Evolutionary conservation across 208 protist species (phyloP).

Genomic region (Leishmania guyanensis): DNA sequence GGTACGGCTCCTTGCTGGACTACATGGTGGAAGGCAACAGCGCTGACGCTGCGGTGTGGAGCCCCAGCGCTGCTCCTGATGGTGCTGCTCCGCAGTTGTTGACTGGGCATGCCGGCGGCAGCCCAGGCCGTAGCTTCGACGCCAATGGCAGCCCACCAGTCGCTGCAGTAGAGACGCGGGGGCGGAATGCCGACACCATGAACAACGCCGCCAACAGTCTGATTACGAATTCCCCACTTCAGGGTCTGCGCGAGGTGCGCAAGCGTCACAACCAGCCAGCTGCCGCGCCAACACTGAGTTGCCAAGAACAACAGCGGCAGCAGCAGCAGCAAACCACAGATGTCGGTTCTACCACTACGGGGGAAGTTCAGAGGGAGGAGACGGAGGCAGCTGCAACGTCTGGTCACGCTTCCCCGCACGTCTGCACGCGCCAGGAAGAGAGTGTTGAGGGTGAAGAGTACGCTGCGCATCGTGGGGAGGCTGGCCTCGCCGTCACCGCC

Average conservation of each 20-base stretch:
- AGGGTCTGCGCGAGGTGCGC: conserved; percentile 4
- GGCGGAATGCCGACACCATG: background rate
- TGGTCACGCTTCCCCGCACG: background rate
- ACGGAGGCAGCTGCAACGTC: background rate
- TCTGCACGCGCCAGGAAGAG: background rate
- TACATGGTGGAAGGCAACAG: conserved; percentile 63
- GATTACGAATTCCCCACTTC: conserved; percentile 14
- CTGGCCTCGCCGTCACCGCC: background rate
- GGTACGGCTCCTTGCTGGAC: conserved; percentile 78
- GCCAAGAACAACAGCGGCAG: background rate
- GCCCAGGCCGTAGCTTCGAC: background rate
- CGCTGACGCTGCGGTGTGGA: conserved; percentile 34
- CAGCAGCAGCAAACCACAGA: background rate
- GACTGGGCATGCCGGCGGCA: too few species aligned
- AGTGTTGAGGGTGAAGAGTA: conserved; percentile 10
- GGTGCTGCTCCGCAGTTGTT: background rate
- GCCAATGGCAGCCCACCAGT: background rate
- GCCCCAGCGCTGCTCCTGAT: background rate
- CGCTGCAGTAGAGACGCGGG: conserved; percentile 15
- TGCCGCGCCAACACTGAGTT: background rate
- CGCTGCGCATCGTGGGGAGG: background rate
- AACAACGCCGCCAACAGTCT: conserved; percentile 14
- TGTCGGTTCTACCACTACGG: background rate
- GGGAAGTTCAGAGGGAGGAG: background rate
- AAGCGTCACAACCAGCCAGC: background rate